phyloP scores from a whole-genome alignment of 129 eudicot species.

The Solidago caesia region DNA sequence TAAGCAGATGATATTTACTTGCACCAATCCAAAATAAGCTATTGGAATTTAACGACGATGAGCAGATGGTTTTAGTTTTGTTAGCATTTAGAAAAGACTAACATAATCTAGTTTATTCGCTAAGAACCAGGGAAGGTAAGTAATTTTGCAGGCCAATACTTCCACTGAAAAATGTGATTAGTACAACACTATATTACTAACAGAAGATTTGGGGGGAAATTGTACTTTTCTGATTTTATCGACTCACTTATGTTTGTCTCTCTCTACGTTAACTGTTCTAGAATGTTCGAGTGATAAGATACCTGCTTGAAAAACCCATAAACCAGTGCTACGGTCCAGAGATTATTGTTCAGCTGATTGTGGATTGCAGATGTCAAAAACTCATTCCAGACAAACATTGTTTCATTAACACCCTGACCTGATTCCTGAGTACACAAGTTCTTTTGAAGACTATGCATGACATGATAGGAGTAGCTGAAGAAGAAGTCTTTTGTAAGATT shows the following conservation, averaged over 20 bases:
- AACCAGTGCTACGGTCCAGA: conserved; percentile 89
- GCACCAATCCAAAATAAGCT: too few species aligned
- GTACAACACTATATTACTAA: too few species aligned
- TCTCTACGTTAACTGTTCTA: conserved; percentile 7
- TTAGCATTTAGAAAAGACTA: not conserved
- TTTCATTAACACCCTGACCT: conserved; percentile 51
- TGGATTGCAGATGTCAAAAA: conserved; percentile 74
- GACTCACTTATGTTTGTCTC: not conserved
- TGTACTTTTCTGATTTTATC: not conserved
- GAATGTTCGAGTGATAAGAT: conserved; percentile 8
- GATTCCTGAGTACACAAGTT: conserved; percentile 52
- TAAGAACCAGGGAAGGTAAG: conserved; percentile 8
- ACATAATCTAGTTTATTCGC: not conserved
- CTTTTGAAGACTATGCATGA: conserved; percentile 90
- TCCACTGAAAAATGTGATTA: too few species aligned
- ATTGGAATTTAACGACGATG: not conserved
- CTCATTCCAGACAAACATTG: conserved; percentile 97
- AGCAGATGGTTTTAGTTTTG: not conserved
- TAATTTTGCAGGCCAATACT: not conserved
- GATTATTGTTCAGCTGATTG: conserved; percentile 60
- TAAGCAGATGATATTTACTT: not conserved
- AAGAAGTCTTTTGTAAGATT: conserved; percentile 98
- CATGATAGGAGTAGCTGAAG: conserved; percentile 89
- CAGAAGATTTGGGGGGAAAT: too few species aligned
- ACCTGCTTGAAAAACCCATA: conserved; percentile 95